A percentile compares a stretch with the other conserved stretches of the same genome.
Conservation (phyloP, 345 rosid species). For the Ceriops decandra region DNA sequence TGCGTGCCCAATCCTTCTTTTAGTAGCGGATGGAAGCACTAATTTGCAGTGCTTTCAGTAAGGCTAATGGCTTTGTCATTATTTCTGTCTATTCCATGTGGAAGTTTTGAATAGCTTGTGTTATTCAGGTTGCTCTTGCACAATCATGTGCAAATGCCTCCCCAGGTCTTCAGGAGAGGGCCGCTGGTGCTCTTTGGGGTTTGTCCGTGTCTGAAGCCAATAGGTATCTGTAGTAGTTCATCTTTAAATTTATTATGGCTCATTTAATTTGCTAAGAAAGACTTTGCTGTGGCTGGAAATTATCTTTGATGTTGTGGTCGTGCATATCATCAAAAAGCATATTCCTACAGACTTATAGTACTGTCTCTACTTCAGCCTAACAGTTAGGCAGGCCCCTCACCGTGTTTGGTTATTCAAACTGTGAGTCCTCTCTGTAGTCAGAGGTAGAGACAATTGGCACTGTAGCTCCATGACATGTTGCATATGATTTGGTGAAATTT, state of each 20-base stretch:
- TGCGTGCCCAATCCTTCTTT: not conserved
- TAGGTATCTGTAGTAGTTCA: constrained; percentile 40
- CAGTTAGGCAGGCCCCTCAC: not conserved
- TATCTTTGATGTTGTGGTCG: not conserved
- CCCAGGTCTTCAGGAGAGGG: constrained; percentile 95
- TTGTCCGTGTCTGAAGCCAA: constrained; percentile 90
- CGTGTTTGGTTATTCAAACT: not conserved
- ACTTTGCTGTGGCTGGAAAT: constrained; percentile 1
- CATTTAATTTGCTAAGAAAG: not conserved
- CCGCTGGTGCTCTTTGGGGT: constrained; percentile 99
- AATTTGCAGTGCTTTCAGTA: not conserved
- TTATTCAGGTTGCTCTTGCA: constrained; percentile 72
- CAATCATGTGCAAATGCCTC: constrained; percentile 81
- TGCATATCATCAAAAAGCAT: not conserved
- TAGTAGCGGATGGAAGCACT: not conserved
- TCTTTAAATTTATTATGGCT: not conserved
- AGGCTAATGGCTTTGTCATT: not conserved
- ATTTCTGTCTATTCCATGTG: not conserved
- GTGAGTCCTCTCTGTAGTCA: not conserved
- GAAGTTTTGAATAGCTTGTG: constrained; percentile 18
- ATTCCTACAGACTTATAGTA: not conserved
- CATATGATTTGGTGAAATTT: not conserved
- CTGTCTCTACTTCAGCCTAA: not conserved
- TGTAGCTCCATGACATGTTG: not conserved
- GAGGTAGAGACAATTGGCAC: not conserved